phyloP scores from a whole-genome alignment of 2,329 filamentous ascomycete genomes.

The Fusarium annulatum region DNA sequence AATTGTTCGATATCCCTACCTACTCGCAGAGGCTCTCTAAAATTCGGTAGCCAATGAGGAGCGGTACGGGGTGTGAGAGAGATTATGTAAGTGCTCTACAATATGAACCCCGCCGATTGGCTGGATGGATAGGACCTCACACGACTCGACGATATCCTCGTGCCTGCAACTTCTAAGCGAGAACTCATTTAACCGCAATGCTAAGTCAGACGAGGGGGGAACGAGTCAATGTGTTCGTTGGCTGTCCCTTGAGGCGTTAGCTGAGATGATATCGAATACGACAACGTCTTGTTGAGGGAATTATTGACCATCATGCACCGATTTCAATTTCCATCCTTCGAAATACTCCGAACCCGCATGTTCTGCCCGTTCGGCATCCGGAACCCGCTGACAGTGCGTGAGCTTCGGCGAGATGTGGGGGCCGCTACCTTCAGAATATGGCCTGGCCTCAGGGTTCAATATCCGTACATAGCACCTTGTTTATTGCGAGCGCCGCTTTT shows the following conservation, averaged over 20 bases:
- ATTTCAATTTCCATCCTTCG: background rate
- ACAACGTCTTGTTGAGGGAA: background rate
- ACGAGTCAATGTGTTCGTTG: background rate
- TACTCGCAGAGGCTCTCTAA: conserved; percentile 27
- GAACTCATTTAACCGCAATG: background rate
- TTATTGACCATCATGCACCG: background rate
- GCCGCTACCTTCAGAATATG: conserved; percentile 15
- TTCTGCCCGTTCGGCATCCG: conserved; percentile 23
- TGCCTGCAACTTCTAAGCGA: background rate
- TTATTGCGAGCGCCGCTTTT: conserved; percentile 14
- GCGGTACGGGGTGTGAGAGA: background rate
- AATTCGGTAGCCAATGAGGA: conserved; percentile 40
- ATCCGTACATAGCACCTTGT: background rate
- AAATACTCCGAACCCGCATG: conserved; percentile 12
- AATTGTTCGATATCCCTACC: conserved; percentile 10
- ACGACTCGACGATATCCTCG: conserved; percentile 15
- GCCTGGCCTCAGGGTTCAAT: conserved; percentile 36
- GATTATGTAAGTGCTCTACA: conserved; percentile 33
- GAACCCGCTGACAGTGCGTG: conserved; percentile 21
- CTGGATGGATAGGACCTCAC: background rate
- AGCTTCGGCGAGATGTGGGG: conserved; percentile 28
- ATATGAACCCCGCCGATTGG: conserved; percentile 13
- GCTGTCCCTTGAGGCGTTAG: background rate
- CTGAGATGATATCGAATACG: background rate
- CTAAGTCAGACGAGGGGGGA: background rate